Evolutionary conservation across 2,329 filamentous ascomycete genomes (phyloP).

Genomic region (Colletotrichum sp.): DNA sequence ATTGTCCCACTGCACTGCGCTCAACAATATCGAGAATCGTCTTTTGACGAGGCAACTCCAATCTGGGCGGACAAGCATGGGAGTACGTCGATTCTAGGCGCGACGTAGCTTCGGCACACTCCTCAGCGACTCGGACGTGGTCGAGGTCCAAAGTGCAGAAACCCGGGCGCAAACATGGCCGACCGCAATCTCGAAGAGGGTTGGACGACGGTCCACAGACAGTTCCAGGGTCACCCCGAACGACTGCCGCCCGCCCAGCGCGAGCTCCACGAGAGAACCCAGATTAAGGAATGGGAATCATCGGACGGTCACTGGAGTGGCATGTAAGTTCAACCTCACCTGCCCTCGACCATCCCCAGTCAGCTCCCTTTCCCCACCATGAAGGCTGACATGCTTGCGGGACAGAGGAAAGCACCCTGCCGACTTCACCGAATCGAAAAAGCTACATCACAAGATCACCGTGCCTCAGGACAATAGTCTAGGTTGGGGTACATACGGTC

Average conservation of each 20-base stretch:
- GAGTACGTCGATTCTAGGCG: not conserved
- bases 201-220: constrained; percentile 29
- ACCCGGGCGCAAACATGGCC: constrained; percentile 22
- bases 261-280: constrained; percentile 28
- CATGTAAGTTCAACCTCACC: constrained; percentile 22
- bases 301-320: constrained; percentile 30
- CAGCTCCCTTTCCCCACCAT: not conserved
- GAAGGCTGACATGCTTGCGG: not conserved
- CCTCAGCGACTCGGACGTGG: not conserved
- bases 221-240: constrained; percentile 26
- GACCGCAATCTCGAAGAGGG: constrained; percentile 25
- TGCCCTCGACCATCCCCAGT: not conserved
- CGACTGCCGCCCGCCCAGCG: constrained; percentile 26
- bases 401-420: constrained; percentile 32
- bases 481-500: constrained; percentile 46
- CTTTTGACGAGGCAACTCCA: not conserved
- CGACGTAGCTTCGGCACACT: not conserved
- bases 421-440: constrained; percentile 30
- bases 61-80: not conserved
- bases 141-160: not conserved
- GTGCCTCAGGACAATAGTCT: constrained; percentile 34
- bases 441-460: constrained; percentile 29
- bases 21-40: not conserved
- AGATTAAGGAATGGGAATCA: constrained; percentile 29
- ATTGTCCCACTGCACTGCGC: not conserved